These are phyloP conservation scores for Termitomyces sp. DNA, from an alignment of 768 basidiomycete species.

Conservation along the genomic window DNA sequence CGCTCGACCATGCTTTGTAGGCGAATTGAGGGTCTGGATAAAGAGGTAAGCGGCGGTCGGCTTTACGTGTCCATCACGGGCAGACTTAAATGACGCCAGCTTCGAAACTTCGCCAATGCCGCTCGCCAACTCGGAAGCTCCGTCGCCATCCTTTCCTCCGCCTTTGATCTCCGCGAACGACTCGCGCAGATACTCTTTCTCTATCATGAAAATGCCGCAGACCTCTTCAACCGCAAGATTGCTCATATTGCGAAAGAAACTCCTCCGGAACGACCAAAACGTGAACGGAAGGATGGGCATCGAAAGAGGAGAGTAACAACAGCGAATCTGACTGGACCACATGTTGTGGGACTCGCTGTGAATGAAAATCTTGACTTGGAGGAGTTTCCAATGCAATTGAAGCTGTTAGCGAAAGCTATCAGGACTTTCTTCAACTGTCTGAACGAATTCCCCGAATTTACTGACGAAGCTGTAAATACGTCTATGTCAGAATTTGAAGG, in stretches of 20 bases:
- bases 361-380: conserved; percentile 60
- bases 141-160: conserved; percentile 72
- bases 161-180: conserved; percentile 67
- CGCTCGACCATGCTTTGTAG: conserved; percentile 26
- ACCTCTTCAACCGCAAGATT: conserved; percentile 71
- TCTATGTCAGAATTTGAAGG: conserved; percentile 67
- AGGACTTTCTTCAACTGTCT: conserved; percentile 65
- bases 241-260: conserved; percentile 38
- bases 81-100: conserved; percentile 30
- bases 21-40: conserved; percentile 59
- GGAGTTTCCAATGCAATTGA: conserved; percentile 63
- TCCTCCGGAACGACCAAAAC: conserved; percentile 24
- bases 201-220: conserved; percentile 73
- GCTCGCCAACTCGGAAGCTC: conserved; percentile 75
- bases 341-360: conserved; percentile 50
- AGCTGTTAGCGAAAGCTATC: conserved; percentile 60
- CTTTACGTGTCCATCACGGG: conserved; percentile 1
- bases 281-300: conserved; percentile 26
- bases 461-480: conserved; percentile 66
- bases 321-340: conserved; percentile 39
- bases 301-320: conserved; percentile 27
- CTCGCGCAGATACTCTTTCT: conserved; percentile 67
- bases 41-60: conserved; percentile 42
- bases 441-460: conserved; percentile 79
- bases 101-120: conserved; percentile 75